These are phyloP conservation scores for Colletotrichum orbiculare DNA, from an alignment of 2,329 filamentous ascomycete species.

Conservation along the genomic window DNA sequence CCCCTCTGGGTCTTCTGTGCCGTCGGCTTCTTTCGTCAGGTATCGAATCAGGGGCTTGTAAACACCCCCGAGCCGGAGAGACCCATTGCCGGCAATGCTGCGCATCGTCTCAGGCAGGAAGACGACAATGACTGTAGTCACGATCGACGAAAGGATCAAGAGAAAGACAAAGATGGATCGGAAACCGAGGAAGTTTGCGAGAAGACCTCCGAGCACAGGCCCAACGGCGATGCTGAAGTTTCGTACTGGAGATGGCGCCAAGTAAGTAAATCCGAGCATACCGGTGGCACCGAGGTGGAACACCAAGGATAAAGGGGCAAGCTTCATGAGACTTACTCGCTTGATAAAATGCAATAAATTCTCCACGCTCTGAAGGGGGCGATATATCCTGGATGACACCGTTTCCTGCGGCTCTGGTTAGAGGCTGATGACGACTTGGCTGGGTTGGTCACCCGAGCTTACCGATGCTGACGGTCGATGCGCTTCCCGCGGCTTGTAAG, in stretches of 20 bases:
- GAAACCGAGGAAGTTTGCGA: conserved; percentile 43
- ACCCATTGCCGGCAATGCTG: conserved; percentile 43
- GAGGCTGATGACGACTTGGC: not conserved
- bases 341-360: conserved; percentile 46
- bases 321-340: conserved; percentile 40
- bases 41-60: conserved; percentile 40
- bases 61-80: conserved; percentile 39
- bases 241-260: conserved; percentile 37
- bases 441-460: conserved; percentile 34
- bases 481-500: conserved; percentile 59
- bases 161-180: conserved; percentile 44
- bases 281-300: not conserved
- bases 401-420: conserved; percentile 38
- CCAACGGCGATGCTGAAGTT: conserved; percentile 46
- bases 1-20: conserved; percentile 35
- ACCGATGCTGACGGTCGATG: conserved; percentile 60
- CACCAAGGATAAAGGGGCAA: not conserved
- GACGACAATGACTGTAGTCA: conserved; percentile 37
- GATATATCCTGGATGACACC: conserved; percentile 48
- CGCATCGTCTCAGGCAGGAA: conserved; percentile 45
- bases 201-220: conserved; percentile 46
- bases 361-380: conserved; percentile 42
- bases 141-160: conserved; percentile 14
- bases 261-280: conserved; percentile 15
- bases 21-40: conserved; percentile 31